Base-by-base conservation (phyloP, 2,329 filamentous ascomycete genomes). In the Colletotrichum plurivorum region DNA sequence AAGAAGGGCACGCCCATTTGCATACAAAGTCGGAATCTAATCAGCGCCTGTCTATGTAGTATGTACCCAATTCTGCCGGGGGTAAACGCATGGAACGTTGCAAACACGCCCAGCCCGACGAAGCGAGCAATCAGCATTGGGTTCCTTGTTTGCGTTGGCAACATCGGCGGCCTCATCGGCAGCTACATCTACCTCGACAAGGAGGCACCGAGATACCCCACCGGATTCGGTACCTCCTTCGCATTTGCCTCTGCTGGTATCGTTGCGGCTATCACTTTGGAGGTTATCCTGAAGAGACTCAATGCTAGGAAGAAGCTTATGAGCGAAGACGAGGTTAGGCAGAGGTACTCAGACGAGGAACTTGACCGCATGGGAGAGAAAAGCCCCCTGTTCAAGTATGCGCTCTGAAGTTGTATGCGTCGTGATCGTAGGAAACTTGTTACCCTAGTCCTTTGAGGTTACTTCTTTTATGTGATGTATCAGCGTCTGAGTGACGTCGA, bases 61-160 rank as follows among this genome's bases (percentile, higher is more conserved):
- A 79, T 83, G 74, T 84, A 84, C 55, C 82, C 82, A 0, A 82
- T 83, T 52, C 77, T 80, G 1, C 81, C 82, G 0, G 81, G 76
- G 2, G 78, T 78, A 22, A 82, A 80, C 41, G 78, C 81, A 0
- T 84, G 83, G 82, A 81, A 78, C 43, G 76, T 81, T 0, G 77
- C 76, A 63, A 84, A 84, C 60, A 75, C 79, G 0, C 77, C 80
- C 0, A 75, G 77, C 4, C 76, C 82, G 0, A 75, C 76, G 0
- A 83, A 82, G 55, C 76, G 83, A 22, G 81, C 81, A 5, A 78
- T 84, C 52, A 79, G 80, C 2, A 83, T 84, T 56, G 83, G 76
- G 0, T 78, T 80, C 36, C 69, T 83, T 0, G 79, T 84, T 15
- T 81, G 78, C n/a, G 72, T 79, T 25, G 82, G 82, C 4, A 81